phyloP scores from a whole-genome alignment of 306 rosid species.

The Ormosia semicastrata region DNA sequence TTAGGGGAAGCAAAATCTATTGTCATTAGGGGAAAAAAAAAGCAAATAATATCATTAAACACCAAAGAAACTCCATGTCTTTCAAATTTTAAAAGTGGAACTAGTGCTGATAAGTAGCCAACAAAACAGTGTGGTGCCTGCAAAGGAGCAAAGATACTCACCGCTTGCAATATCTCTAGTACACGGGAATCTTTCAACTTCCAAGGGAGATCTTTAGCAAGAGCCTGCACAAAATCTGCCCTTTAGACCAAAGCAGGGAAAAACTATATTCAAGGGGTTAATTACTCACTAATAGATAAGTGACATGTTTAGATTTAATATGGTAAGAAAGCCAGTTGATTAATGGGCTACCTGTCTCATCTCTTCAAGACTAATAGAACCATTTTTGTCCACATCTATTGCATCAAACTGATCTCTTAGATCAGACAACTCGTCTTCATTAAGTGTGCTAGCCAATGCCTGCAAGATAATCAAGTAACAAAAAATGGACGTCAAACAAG shows the following conservation, averaged over 20 bases:
- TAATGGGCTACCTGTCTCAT: conserved; percentile 79
- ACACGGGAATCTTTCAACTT: conserved; percentile 91
- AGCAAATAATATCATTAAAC: neutral
- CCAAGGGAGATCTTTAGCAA: conserved; percentile 99
- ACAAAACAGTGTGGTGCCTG: neutral
- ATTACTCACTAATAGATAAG: neutral
- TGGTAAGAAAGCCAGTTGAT: conserved; percentile 9
- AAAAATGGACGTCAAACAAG: conserved; percentile 20
- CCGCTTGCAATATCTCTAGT: conserved; percentile 89
- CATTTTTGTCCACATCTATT: conserved; percentile 96
- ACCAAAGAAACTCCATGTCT: neutral
- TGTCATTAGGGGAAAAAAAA: neutral
- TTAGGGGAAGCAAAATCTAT: neutral
- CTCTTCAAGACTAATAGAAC: conserved; percentile 95
- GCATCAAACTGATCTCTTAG: conserved; percentile 96
- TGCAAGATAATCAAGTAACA: conserved; percentile 39
- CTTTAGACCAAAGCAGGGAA: conserved; percentile 28
- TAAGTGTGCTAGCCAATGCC: conserved; percentile 98
- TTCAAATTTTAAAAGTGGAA: neutral
- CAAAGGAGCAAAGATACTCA: conserved; percentile 44
- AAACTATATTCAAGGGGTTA: conserved; percentile 9
- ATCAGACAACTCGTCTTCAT: conserved; percentile 82
- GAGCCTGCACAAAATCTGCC: conserved; percentile 69
- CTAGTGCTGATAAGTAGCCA: neutral
- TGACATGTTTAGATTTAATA: neutral